Conservation (phyloP, 768 basidiomycete species). For the Agaricus sinodeliciosus region DNA sequence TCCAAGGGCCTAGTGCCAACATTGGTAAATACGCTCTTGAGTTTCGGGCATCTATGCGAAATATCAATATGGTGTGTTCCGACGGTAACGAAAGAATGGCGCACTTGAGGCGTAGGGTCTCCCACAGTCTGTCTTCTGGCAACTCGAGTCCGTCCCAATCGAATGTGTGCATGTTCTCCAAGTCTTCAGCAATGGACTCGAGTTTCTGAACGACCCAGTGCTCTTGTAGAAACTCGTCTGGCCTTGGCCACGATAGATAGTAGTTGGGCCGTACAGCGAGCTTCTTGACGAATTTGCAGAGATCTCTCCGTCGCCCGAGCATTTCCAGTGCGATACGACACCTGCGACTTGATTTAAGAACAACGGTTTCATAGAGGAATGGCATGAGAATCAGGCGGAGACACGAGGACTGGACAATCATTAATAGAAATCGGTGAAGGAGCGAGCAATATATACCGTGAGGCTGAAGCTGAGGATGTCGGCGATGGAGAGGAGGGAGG, state of each 20-base stretch:
- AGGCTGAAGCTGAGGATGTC: conserved; percentile 38
- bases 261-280: conserved; percentile 44
- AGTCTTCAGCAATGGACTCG: conserved; percentile 22
- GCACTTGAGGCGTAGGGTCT: conserved; percentile 29
- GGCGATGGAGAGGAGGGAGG: conserved; percentile 23
- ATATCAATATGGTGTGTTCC: not conserved
- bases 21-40: conserved; percentile 38
- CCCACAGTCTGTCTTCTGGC: conserved; percentile 37
- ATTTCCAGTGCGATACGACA: conserved; percentile 31
- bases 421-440: conserved; percentile 7
- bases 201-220: conserved; percentile 33
- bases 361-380: conserved; percentile 36
- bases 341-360: conserved; percentile 35
- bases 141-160: conserved; percentile 49
- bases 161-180: conserved; percentile 34
- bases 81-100: conserved; percentile 8
- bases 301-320: conserved; percentile 26
- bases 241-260: conserved; percentile 44
- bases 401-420: conserved; percentile 20
- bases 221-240: conserved; percentile 34
- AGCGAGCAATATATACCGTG: conserved; percentile 24
- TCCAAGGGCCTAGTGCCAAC: conserved; percentile 30
- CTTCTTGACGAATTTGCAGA: conserved; percentile 33
- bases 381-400: conserved; percentile 29
- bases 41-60: conserved; percentile 31